Evolutionary conservation across 768 basidiomycete genomes (phyloP).

Genomic region (Suillus cothurnatus): DNA sequence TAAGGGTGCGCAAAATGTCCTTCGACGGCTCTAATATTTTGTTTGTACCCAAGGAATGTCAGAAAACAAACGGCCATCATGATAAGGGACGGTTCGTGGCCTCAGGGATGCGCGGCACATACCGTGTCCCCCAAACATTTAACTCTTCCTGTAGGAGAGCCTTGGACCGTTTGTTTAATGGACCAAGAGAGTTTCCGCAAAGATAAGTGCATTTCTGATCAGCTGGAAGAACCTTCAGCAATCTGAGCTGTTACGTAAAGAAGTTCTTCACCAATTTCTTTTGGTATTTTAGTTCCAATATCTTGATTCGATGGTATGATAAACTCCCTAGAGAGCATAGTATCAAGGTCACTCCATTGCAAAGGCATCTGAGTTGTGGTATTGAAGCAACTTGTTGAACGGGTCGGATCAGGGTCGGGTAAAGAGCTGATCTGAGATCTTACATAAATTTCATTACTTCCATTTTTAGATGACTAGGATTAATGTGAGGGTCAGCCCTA

Average conservation of each 20-base stretch:
- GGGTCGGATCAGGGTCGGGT: background rate
- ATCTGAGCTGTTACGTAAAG: conserved; percentile 7
- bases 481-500: conserved; percentile 5
- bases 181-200: conserved; percentile 94
- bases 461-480: conserved; percentile 12
- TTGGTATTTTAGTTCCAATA: conserved; percentile 44
- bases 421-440: conserved; percentile 20
- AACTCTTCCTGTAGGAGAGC: conserved; percentile 81
- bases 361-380: conserved; percentile 15
- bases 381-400: background rate
- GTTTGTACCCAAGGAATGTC: conserved; percentile 10
- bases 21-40: conserved; percentile 66
- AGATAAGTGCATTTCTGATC: conserved; percentile 75
- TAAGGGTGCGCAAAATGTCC: conserved; percentile 93
- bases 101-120: conserved; percentile 20
- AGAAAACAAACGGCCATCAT: conserved; percentile 14
- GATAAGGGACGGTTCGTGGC: conserved; percentile 11
- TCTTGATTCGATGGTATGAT: conserved; percentile 55
- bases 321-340: conserved; percentile 54
- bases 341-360: conserved; percentile 23
- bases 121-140: conserved; percentile 78
- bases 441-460: conserved; percentile 15
- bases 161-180: conserved; percentile 73
- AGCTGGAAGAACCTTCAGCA: conserved; percentile 29
- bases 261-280: conserved; percentile 38